Evolutionary conservation across 2,329 filamentous ascomycete species (phyloP).

Genomic region (Talaromyces sp.): DNA sequence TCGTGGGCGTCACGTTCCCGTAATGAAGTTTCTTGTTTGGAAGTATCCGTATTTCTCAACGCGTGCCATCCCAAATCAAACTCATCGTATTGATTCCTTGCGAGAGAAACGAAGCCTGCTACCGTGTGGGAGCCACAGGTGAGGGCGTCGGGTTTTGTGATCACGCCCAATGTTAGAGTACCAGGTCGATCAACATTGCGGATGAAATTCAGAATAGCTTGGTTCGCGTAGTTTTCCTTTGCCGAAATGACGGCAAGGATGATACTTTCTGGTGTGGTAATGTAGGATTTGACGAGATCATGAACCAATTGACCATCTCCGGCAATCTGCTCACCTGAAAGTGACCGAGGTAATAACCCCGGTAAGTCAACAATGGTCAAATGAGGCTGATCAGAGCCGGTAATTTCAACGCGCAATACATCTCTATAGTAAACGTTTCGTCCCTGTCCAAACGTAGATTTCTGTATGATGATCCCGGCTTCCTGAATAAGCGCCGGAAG

Average conservation of each 20-base stretch:
- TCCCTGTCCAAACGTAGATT: conserved; percentile 12
- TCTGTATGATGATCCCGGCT: conserved; percentile 23
- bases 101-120: conserved; percentile 30
- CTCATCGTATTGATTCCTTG: conserved; percentile 38
- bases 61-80: conserved; percentile 49
- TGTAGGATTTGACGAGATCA: conserved; percentile 39
- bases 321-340: conserved; percentile 52
- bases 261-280: conserved; percentile 40
- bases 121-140: conserved; percentile 33
- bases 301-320: conserved; percentile 52
- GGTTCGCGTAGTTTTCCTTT: conserved; percentile 39
- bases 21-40: conserved; percentile 26
- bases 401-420: conserved; percentile 46
- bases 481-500: conserved; percentile 20
- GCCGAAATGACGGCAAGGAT: conserved; percentile 46
- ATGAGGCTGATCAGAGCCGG: conserved; percentile 55
- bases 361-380: conserved; percentile 60
- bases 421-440: conserved; percentile 35
- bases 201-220: conserved; percentile 37
- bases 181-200: conserved; percentile 27
- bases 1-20: conserved; percentile 29
- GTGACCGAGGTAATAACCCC: conserved; percentile 45
- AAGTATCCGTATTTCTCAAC: conserved; percentile 41
- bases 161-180: conserved; percentile 40
- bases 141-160: conserved; percentile 46